These are phyloP conservation scores for Groenewaldozyma tartarivorans DNA, from an alignment of 805 yeast species.

Conservation along the genomic window DNA sequence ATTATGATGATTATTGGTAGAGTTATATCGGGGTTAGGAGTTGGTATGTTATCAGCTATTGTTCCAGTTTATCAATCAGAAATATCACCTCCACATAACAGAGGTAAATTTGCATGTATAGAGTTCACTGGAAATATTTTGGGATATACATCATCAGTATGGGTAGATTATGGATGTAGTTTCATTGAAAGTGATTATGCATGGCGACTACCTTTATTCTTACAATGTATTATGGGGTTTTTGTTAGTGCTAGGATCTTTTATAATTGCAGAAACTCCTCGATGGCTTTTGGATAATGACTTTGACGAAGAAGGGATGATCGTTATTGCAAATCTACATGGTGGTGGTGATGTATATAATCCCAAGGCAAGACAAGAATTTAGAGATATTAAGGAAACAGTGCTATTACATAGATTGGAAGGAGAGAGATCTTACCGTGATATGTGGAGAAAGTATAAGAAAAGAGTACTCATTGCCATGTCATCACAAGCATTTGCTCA, in stretches of 20 bases:
- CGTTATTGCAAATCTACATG: constrained; percentile 74
- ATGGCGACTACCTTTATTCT: constrained; percentile 72
- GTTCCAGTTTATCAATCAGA: constrained; percentile 87
- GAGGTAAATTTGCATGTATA: constrained; percentile 78
- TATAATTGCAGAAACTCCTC: constrained; percentile 76
- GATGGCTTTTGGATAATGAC: constrained; percentile 83
- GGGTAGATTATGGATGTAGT: constrained; percentile 77
- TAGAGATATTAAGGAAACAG: constrained; percentile 72
- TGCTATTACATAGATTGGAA: constrained; percentile 65
- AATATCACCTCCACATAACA: constrained; percentile 75
- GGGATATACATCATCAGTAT: constrained; percentile 75
- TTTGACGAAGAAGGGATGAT: constrained; percentile 70
- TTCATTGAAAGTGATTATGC: constrained; percentile 50
- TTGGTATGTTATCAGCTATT: constrained; percentile 73
- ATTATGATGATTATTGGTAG: constrained; percentile 46
- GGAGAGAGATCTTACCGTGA: constrained; percentile 69
- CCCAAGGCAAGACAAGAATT: constrained; percentile 63
- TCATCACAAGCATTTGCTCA: constrained; percentile 89
- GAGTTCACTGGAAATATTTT: constrained; percentile 80
- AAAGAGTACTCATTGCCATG: constrained; percentile 78
- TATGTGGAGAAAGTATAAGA: constrained; percentile 67
- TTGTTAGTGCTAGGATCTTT: constrained; percentile 65
- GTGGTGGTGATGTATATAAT: constrained; percentile 66
- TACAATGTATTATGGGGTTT: constrained; percentile 68
- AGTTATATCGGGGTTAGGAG: constrained; percentile 60